These are phyloP conservation scores for Phoenix roebelenii DNA, from an alignment of 176 grass and related monocot species.

Conservation along the genomic window DNA sequence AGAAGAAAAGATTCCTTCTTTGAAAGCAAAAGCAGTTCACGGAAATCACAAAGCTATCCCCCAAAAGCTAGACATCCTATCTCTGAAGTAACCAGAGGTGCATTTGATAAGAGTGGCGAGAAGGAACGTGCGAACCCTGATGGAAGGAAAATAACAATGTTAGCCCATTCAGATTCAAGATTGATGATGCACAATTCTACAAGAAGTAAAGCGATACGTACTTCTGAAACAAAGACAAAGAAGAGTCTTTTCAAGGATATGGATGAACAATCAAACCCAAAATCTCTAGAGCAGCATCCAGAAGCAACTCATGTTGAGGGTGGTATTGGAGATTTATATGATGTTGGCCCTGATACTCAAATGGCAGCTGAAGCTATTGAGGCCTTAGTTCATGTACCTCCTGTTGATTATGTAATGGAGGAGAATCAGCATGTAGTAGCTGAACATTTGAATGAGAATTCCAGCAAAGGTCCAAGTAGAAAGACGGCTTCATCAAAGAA, in stretches of 20 bases:
- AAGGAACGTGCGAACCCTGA: slow-evolving; percentile 9
- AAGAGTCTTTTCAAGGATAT: slow-evolving; percentile 60
- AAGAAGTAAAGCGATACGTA: not conserved
- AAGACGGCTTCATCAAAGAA: slow-evolving; percentile 19
- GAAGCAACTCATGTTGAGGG: slow-evolving; percentile 14
- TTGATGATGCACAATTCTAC: not conserved
- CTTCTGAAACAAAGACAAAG: slow-evolving; percentile 4
- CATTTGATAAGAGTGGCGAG: slow-evolving; percentile 21
- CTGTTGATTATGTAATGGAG: slow-evolving; percentile 28
- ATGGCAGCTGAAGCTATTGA: slow-evolving; percentile 81
- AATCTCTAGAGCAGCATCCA: slow-evolving; percentile 28
- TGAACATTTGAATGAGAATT: slow-evolving; percentile 10
- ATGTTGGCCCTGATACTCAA: slow-evolving; percentile 78
- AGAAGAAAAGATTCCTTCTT: slow-evolving; percentile 57
- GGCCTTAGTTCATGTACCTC: slow-evolving; percentile 37
- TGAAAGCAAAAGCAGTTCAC: slow-evolving; percentile 7
- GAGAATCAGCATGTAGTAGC: slow-evolving; percentile 23
- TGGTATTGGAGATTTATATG: slow-evolving; percentile 9
- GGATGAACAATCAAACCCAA: slow-evolving; percentile 32
- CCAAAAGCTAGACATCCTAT: slow-evolving; percentile 19
- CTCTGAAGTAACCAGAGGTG: no score
- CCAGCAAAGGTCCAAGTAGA: slow-evolving; percentile 8
- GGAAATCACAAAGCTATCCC: slow-evolving; percentile 22
- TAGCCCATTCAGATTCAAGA: slow-evolving; percentile 1
- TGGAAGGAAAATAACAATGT: not conserved